Percentiles rank a stretch among this genome's conserved stretches.
Conservation (phyloP, 805 yeast species). For the Saccharomycopsis malanga region DNA sequence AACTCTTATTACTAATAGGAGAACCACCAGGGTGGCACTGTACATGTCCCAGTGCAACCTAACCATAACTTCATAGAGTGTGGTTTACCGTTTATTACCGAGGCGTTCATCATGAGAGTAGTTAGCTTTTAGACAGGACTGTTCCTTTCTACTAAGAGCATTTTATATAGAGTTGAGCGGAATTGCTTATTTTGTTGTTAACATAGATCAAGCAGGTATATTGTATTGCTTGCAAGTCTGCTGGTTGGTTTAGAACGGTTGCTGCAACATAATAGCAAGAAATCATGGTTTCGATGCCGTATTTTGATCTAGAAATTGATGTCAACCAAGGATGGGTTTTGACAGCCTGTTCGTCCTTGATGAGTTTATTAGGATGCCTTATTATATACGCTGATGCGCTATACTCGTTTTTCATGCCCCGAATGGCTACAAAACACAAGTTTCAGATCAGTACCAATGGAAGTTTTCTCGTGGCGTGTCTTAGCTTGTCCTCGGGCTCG, state of each 20-base stretch:
- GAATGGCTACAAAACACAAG: constrained; percentile 31
- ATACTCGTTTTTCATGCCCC: constrained; percentile 39
- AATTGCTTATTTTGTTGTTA: neutral
- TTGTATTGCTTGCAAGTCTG: neutral
- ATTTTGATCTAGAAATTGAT: no score
- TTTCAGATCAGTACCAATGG: constrained; percentile 55
- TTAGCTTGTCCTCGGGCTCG: constrained; percentile 78
- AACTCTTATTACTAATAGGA: no score
- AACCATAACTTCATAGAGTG: no score
- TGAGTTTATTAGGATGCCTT: constrained; percentile 67
- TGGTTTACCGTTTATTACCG: no score
- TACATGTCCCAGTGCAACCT: no score
- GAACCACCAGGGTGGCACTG: no score
- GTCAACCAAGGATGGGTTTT: constrained; percentile 51
- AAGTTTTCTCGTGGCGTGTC: constrained; percentile 61
- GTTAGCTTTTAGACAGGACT: no score
- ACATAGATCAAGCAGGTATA: neutral
- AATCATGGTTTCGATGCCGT: neutral
- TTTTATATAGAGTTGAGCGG: neutral
- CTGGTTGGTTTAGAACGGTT: neutral
- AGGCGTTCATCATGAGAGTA: no score
- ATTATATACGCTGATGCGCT: constrained; percentile 56
- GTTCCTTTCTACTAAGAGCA: neutral
- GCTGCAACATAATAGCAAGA: neutral
- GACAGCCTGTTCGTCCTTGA: constrained; percentile 43